Conservation (phyloP, 2,329 filamentous ascomycete species). For the Pseudogymnoascus destructans region DNA sequence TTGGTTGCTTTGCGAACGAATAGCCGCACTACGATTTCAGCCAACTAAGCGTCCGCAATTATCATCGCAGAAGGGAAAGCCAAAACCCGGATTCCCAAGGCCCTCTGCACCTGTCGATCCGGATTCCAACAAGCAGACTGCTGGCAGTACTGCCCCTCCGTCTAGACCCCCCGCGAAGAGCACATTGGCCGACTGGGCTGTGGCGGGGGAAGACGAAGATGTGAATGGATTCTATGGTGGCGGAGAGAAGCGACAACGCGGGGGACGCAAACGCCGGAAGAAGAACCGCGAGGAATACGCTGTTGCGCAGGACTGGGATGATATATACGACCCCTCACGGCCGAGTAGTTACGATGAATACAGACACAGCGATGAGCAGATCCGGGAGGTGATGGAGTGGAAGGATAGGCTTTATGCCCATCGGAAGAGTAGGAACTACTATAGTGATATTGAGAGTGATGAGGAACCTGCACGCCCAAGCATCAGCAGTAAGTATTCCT, state of each 20-base stretch:
- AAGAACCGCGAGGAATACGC: constrained; percentile 55
- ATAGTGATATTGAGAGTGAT: constrained; percentile 33
- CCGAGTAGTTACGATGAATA: constrained; percentile 82
- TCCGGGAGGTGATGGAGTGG: constrained; percentile 72
- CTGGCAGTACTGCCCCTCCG: constrained; percentile 21
- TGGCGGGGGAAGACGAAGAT: constrained; percentile 68
- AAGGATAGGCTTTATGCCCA: constrained; percentile 68
- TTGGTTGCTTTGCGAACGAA: constrained; percentile 18
- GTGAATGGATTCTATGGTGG: constrained; percentile 48
- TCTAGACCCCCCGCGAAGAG: constrained; percentile 42
- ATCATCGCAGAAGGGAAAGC: constrained; percentile 44
- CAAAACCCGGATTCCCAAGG: constrained; percentile 48
- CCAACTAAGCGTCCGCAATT: constrained; percentile 68
- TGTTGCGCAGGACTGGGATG: constrained; percentile 65
- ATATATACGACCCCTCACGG: constrained; percentile 72
- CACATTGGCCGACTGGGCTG: constrained; percentile 69
- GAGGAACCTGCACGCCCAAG: constrained; percentile 31
- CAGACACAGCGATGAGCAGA: constrained; percentile 68
- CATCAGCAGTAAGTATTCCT: constrained; percentile 32
- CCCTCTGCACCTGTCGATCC: constrained; percentile 21
- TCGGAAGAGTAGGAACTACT: constrained; percentile 36
- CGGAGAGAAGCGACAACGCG: constrained; percentile 56
- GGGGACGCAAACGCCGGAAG: constrained; percentile 52
- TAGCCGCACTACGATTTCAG: constrained; percentile 67
- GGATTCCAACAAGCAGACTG: constrained; percentile 17